phyloP scores from a whole-genome alignment of 1,284 basidiomycete genomes.

The Malassezia equina region DNA sequence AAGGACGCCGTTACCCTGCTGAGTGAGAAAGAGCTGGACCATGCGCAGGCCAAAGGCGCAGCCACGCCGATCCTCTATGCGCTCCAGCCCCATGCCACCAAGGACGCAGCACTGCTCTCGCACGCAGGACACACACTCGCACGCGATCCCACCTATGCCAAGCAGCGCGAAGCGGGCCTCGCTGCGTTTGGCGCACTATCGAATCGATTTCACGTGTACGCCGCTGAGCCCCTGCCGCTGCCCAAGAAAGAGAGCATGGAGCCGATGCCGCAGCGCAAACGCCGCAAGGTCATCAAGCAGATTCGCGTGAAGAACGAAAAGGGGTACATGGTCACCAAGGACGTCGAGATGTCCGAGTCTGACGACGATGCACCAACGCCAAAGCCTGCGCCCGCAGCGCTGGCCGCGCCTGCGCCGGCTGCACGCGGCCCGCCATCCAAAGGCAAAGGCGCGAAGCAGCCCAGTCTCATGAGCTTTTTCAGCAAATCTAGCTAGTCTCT shows the following conservation, averaged over 20 bases:
- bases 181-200: neutral
- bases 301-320: constrained; percentile 34
- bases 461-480: constrained; percentile 14
- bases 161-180: neutral
- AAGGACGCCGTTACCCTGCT: constrained; percentile 7
- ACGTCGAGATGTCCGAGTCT: constrained; percentile 37
- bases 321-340: constrained; percentile 29
- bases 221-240: neutral
- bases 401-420: neutral
- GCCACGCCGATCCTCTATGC: neutral
- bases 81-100: neutral
- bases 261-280: constrained; percentile 19
- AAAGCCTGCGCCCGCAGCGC: neutral
- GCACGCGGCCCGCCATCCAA: neutral
- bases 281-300: constrained; percentile 35
- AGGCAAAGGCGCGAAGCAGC: constrained; percentile 4
- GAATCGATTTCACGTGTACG: neutral
- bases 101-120: neutral
- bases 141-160: neutral
- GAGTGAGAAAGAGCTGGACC: neutral
- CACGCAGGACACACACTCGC: neutral
- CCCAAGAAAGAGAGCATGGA: neutral
- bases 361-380: constrained; percentile 20
- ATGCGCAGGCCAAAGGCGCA: neutral
- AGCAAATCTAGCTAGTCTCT: neutral